phyloP scores from a whole-genome alignment of 1,284 basidiomycete species.

The Crocinoboletus sp. region DNA sequence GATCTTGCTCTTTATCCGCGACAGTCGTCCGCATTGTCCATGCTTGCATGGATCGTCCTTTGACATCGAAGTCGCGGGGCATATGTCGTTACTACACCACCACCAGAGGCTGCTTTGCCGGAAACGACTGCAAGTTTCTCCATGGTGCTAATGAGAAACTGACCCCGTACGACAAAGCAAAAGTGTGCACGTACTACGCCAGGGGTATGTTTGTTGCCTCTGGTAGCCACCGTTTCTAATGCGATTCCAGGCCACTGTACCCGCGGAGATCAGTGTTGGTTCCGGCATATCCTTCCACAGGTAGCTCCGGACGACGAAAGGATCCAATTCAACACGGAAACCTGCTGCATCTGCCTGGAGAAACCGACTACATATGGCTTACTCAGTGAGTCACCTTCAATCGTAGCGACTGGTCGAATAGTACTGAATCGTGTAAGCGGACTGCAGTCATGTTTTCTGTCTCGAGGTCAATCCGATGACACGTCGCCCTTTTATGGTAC shows the following conservation, averaged over 20 bases:
- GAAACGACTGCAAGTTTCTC: conserved; percentile 66
- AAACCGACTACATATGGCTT: conserved; percentile 62
- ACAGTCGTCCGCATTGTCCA: conserved; percentile 15
- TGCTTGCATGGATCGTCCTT: conserved; percentile 43
- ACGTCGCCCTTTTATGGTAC: conserved; percentile 2
- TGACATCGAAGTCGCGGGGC: conserved; percentile 60
- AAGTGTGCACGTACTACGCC: conserved; percentile 60
- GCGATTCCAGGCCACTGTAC: conserved; percentile 53
- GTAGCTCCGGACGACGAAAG: conserved; percentile 22
- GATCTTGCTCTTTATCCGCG: background rate
- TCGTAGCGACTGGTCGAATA: background rate
- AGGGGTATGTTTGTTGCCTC: conserved; percentile 38
- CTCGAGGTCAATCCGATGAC: conserved; percentile 42
- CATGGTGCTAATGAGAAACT: conserved; percentile 48
- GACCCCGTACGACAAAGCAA: conserved; percentile 64
- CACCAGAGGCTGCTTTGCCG: conserved; percentile 60
- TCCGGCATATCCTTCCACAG: conserved; percentile 45
- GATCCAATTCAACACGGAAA: conserved; percentile 29
- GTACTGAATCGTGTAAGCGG: conserved; percentile 37
- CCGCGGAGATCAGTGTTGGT: conserved; percentile 67
- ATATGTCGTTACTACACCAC: conserved; percentile 58
- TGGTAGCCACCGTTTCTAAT: background rate
- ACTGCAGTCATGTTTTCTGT: conserved; percentile 73
- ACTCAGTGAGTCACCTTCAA: conserved; percentile 42
- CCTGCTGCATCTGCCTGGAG: conserved; percentile 71